phyloP scores from a whole-genome alignment of 139 green algal species.

The Nannochloris sp. region DNA sequence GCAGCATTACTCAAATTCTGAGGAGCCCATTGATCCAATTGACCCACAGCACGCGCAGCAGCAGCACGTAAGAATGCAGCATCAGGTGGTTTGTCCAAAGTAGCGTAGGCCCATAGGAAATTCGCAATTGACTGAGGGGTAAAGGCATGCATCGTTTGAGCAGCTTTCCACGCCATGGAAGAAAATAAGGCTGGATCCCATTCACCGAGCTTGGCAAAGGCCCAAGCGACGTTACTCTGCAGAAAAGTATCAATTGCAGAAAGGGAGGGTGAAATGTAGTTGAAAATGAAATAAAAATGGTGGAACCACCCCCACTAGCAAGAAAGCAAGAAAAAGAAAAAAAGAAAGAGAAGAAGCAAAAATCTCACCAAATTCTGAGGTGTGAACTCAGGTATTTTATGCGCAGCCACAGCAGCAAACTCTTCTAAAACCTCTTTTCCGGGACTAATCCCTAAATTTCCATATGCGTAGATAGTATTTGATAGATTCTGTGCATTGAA shows the following conservation, averaged over 20 bases:
- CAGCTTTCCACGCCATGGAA: background rate
- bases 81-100: conserved; percentile 2
- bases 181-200: conserved; percentile 3
- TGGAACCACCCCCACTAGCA: no score
- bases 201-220: conserved; percentile 34
- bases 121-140: conserved; percentile 40
- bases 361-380: conserved; percentile 23
- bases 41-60: background rate
- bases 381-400: conserved; percentile 26
- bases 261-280: no score
- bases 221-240: conserved; percentile 26
- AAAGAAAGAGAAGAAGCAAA: no score
- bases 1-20: conserved; percentile 43
- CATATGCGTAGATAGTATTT: conserved; percentile 40
- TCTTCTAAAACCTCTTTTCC: conserved; percentile 20
- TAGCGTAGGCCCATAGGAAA: conserved; percentile 37
- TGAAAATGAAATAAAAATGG: no score
- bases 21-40: conserved; percentile 24
- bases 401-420: conserved; percentile 17
- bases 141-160: conserved; percentile 21
- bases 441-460: conserved; percentile 22
- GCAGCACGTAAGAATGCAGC: conserved; percentile 8
- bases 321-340: no score
- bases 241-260: no score
- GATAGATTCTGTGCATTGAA: conserved; percentile 52